These are phyloP conservation scores for Casuarina equisetifolia DNA, from an alignment of 306 rosid species.

Conservation along the genomic window DNA sequence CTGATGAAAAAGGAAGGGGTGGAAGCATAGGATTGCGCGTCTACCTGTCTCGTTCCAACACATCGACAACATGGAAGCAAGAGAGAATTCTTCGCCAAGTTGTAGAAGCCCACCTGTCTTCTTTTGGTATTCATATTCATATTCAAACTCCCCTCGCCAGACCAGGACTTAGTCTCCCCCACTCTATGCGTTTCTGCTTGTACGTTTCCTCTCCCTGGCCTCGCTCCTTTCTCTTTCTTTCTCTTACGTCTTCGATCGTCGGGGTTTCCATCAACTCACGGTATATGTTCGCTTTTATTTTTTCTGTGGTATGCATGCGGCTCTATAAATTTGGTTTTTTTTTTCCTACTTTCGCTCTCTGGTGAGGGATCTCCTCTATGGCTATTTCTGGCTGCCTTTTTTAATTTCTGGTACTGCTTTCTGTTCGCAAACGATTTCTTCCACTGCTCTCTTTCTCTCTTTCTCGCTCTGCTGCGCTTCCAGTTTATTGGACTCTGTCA, in stretches of 20 bases:
- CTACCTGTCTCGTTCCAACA: background rate
- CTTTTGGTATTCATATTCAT: background rate
- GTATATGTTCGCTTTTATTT: conserved; percentile 3
- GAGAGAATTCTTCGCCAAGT: conserved; percentile 40
- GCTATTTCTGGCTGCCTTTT: background rate
- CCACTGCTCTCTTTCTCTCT: background rate
- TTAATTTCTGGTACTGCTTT: background rate
- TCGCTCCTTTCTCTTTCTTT: conserved; percentile 1
- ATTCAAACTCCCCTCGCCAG: no score
- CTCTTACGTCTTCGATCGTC: conserved; percentile 19
- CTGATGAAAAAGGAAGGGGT: no score
- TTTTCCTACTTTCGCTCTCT: background rate
- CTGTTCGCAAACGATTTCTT: background rate
- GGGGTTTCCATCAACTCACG: conserved; percentile 12
- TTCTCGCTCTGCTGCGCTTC: background rate
- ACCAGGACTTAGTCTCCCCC: background rate
- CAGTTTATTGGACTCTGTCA: background rate
- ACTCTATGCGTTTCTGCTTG: background rate
- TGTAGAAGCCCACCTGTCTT: conserved; percentile 21
- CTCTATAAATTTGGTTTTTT: conserved; percentile 12
- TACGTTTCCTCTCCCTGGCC: conserved; percentile 4
- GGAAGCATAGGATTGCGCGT: background rate
- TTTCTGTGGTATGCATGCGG: background rate
- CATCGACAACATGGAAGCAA: conserved; percentile 31
- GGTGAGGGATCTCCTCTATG: background rate